Conservation (phyloP, 257 asterid genomes). For the Ilex aquifolium region DNA sequence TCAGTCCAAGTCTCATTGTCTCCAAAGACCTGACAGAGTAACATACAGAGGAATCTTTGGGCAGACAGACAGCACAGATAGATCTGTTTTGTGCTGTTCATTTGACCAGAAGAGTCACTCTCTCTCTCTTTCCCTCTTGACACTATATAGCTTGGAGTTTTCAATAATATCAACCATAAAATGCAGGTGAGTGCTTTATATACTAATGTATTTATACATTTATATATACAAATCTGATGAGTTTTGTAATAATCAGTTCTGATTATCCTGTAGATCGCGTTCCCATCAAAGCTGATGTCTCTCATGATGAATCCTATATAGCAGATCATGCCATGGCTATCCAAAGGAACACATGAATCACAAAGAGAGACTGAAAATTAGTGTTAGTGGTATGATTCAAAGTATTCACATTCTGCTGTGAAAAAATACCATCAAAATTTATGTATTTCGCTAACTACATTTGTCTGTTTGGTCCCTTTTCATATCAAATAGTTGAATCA, state of each 20-base stretch:
- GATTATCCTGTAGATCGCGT: no score
- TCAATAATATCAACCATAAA: conserved; percentile 31
- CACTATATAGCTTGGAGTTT: background rate
- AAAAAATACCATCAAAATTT: background rate
- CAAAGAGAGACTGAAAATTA: conserved; percentile 16
- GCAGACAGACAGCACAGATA: conserved; percentile 47
- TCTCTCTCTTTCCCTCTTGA: conserved; percentile 9
- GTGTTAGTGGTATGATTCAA: conserved; percentile 18
- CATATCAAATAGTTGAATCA: conserved; percentile 11
- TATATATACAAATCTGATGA: no score
- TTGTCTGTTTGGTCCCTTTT: background rate
- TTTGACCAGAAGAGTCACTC: conserved; percentile 43
- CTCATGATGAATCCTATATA: conserved; percentile 12
- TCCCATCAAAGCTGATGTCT: conserved; percentile 4
- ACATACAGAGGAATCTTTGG: conserved; percentile 21
- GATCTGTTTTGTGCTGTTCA: conserved; percentile 40
- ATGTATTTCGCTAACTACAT: background rate
- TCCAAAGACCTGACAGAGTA: conserved; percentile 9
- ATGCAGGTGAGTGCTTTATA: conserved; percentile 52
- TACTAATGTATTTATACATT: conserved; percentile 9
- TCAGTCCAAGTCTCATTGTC: conserved; percentile 18
- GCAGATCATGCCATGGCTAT: conserved; percentile 54
- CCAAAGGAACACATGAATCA: conserved; percentile 32
- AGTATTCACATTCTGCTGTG: background rate
- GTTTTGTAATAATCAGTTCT: no score